phyloP scores from a whole-genome alignment of 164 flowering plant genomes.

The Malania oleifera region DNA sequence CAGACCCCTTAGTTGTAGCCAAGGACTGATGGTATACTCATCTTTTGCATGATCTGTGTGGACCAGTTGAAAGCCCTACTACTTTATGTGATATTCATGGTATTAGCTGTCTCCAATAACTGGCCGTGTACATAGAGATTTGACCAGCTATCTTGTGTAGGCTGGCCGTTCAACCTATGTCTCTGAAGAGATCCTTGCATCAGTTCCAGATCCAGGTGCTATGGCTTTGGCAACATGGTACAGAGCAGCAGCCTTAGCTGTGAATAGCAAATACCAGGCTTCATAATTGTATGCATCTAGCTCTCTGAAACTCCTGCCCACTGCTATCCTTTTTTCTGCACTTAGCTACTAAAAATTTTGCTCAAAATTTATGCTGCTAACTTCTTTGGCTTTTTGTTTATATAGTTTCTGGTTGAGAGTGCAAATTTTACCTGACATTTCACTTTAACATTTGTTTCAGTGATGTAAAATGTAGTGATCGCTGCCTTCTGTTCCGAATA shows the following conservation, averaged over 20 bases:
- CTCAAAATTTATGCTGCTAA: conserved; percentile 8
- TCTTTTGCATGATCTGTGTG: too few species aligned
- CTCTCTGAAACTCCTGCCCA: conserved; percentile 1
- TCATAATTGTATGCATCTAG: conserved; percentile 11
- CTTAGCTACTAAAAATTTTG: conserved; percentile 15
- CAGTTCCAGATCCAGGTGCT: conserved; percentile 98
- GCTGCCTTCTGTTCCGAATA: too few species aligned
- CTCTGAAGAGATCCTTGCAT: conserved; percentile 54
- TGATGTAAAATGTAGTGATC: too few species aligned
- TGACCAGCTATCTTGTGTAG: conserved; percentile 28
- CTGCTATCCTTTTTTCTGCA: conserved; percentile 10
- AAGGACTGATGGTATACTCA: too few species aligned
- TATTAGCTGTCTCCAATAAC: too few species aligned
- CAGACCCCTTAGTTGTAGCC: too few species aligned
- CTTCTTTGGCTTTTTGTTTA: conserved; percentile 52
- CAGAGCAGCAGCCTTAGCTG: conserved; percentile 82
- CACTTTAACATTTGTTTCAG: background rate
- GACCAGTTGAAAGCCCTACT: too few species aligned
- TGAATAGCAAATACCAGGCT: conserved; percentile 34
- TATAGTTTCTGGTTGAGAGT: conserved; percentile 47
- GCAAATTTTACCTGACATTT: conserved; percentile 12
- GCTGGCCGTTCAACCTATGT: conserved; percentile 91
- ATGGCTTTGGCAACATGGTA: conserved; percentile 96
- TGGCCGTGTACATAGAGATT: background rate
- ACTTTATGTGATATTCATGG: background rate